Evolutionary conservation across 495 filamentous ascomycete species (phyloP).

Genomic region (Chaetomidium leptoderma): DNA sequence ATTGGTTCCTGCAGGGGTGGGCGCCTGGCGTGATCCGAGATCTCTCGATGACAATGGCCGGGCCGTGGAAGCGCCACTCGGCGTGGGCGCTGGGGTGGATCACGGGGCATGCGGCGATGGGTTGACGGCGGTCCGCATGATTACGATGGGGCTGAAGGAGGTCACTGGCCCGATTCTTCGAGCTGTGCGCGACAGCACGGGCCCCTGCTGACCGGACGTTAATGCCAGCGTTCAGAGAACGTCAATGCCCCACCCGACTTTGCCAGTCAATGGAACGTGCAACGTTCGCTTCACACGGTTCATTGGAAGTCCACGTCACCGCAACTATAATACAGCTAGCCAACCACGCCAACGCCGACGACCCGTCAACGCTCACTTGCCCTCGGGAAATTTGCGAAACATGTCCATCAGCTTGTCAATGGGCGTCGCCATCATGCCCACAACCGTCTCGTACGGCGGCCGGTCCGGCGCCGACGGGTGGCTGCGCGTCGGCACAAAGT

Average conservation of each 20-base stretch:
- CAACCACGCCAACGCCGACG: background rate
- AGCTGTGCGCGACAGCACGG: too few species aligned
- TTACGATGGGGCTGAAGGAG: background rate
- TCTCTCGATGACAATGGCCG: conserved; percentile 9
- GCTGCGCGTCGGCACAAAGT: conserved; percentile 55
- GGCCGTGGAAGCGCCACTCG: conserved; percentile 25
- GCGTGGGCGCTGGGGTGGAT: conserved; percentile 26
- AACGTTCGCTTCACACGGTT: too few species aligned
- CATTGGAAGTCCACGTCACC: background rate
- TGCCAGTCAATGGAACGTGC: too few species aligned
- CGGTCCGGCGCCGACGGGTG: conserved; percentile 52
- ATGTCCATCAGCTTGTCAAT: conserved; percentile 50
- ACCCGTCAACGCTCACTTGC: background rate
- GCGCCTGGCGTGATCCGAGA: conserved; percentile 21
- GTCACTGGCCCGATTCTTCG: too few species aligned
- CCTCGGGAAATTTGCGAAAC: conserved; percentile 45
- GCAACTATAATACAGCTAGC: background rate
- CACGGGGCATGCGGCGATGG: conserved; percentile 2
- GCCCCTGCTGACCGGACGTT: too few species aligned
- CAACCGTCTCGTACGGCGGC: conserved; percentile 49
- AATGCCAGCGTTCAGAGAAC: too few species aligned
- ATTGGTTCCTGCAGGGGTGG: conserved; percentile 32
- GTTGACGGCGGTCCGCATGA: conserved; percentile 5
- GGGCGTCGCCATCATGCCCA: conserved; percentile 47
- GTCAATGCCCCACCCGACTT: too few species aligned